Conservation (phyloP, 1,284 basidiomycete genomes). For the Pisolithus thermaeus region DNA sequence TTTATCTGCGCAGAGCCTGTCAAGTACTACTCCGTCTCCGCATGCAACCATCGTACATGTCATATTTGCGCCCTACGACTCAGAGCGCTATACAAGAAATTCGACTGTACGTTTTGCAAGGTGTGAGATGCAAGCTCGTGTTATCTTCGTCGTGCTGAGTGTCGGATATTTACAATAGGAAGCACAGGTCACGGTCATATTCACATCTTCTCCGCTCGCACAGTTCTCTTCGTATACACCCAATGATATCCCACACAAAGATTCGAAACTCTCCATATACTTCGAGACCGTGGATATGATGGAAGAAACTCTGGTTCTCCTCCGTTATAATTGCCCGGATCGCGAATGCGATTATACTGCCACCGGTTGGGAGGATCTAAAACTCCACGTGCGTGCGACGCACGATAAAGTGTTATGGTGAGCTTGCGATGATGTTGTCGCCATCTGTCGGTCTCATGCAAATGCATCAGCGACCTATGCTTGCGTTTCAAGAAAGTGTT, state of each 20-base stretch:
- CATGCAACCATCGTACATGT: conserved; percentile 91
- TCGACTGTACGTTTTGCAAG: conserved; percentile 96
- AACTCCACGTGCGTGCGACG: conserved; percentile 67
- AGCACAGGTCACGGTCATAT: conserved; percentile 75
- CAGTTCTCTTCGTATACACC: conserved; percentile 59
- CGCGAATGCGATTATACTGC: conserved; percentile 78
- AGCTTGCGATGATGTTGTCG: conserved; percentile 20
- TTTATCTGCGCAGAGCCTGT: conserved; percentile 97
- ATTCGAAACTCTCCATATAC: conserved; percentile 72
- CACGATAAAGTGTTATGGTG: conserved; percentile 85
- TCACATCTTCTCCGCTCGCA: conserved; percentile 67
- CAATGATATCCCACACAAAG: conserved; percentile 59
- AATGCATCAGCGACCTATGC: conserved; percentile 72
- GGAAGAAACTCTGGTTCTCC: conserved; percentile 88
- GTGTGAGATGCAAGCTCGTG: conserved; percentile 34
- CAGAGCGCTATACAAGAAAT: conserved; percentile 89
- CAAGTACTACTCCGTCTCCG: conserved; percentile 83
- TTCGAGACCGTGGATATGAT: conserved; percentile 95
- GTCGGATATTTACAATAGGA: conserved; percentile 41
- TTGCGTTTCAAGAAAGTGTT: conserved; percentile 92
- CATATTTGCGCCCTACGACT: conserved; percentile 92
- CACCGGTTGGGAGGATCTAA: conserved; percentile 86
- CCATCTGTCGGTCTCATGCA: background rate
- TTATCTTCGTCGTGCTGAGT: background rate
- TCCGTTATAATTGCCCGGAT: conserved; percentile 87